Evolutionary conservation across 75 land plant species (phyloP).

Genomic region (Cupressus sempervirens): DNA sequence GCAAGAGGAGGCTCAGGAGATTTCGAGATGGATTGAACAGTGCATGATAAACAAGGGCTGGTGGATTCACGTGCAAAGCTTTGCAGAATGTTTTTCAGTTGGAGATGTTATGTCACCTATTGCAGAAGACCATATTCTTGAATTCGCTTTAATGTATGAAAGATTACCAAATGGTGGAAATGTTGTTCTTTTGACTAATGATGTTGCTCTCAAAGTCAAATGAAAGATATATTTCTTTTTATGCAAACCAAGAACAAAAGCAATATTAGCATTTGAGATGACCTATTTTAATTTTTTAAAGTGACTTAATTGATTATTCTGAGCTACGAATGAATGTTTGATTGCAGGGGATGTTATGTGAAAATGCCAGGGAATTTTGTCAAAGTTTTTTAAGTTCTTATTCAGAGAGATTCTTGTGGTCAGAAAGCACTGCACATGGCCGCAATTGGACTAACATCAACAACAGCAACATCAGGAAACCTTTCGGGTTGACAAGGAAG

Average conservation of each 20-base stretch:
- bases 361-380: conserved; percentile 63
- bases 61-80: conserved; percentile 92
- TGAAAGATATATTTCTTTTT: too few relatives aligned
- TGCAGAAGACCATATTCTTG: too few relatives aligned
- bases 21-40: conserved; percentile 77
- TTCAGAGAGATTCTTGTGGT: conserved; percentile 82
- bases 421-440: conserved; percentile 74
- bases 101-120: conserved; percentile 51
- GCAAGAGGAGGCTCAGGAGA: too few relatives aligned
- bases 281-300: too few relatives aligned
- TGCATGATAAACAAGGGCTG: conserved; percentile 68
- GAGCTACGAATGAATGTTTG: too few relatives aligned
- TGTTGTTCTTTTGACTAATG: conserved; percentile 67
- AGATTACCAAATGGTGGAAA: conserved; percentile 34
- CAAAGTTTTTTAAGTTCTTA: conserved; percentile 82
- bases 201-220: conserved; percentile 75
- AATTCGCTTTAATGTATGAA: conserved; percentile 64
- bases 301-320: too few relatives aligned
- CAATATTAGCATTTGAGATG: too few relatives aligned
- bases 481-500: neutral
- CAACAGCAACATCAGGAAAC: conserved; percentile 26
- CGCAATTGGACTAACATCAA: conserved; percentile 39
- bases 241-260: too few relatives aligned
- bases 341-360: conserved; percentile 38
- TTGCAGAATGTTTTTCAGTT: conserved; percentile 37